Evolutionary conservation across 148 eudicot genomes (phyloP), one percentile per base, ranked within the genome.

Genomic region (Cornus controversa): DNA sequence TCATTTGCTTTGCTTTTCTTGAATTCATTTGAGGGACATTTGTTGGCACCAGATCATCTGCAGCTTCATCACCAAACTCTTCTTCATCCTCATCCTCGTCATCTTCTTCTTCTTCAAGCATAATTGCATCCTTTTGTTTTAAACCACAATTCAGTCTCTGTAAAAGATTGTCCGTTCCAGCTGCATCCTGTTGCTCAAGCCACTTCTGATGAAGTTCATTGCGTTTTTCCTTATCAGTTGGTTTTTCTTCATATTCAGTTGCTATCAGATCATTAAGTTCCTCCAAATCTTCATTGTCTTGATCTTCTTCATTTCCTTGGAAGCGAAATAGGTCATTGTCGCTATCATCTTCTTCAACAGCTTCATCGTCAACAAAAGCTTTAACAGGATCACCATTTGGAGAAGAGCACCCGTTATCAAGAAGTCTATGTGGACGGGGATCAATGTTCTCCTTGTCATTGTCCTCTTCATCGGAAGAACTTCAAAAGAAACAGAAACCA

Each of bases 141-240:
- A 81, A 42, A 65, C 91, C 84, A 72, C 80, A 83, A 70, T 86
- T 88, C 74, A 96, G 81, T 85, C 78, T 96, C 78, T 89, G 94
- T 85, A 95, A 71, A 69, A 95, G 93, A 66, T 88, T 85, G 65
- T 91, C 93, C 11, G 94, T 95, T 80, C 96, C 96, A 78, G 90
- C 89, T 72, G 91, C 94, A 89, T 96, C 99, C 82, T 93, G 92
- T 81, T 91, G 93, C 82, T 93, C 91, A 84, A 91, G 89, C 99
- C 98, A 96, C 85, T 82, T 88, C 81, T 91, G 97, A 86, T 96
- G 98, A 79, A 90, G 90, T 77, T 89, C 92, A 84, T 89, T 82
- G 71, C 93, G 89, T 73, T 71, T 91, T 75, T 89, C 93, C 31
- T 66, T 81, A 75, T 96, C 99, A 81, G 75, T 76, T 82, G 89